These are phyloP conservation scores for Imleria badia DNA, from an alignment of 768 basidiomycete species.

Conservation along the genomic window DNA sequence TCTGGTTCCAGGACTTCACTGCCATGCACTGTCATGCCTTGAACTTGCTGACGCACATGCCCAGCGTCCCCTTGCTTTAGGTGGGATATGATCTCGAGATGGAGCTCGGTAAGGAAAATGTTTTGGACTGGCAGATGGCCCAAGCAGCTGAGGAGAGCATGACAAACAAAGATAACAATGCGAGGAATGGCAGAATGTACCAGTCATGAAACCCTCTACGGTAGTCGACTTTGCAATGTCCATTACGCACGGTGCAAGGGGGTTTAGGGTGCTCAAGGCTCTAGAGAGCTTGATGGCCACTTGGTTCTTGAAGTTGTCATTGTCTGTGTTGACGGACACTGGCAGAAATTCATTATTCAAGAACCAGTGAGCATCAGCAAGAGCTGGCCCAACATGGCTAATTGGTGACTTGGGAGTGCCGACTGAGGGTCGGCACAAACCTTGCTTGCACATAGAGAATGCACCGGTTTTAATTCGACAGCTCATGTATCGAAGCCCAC, in stretches of 20 bases:
- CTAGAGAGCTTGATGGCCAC: background rate
- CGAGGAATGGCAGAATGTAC: background rate
- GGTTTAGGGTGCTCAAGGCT: background rate
- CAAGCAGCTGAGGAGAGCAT: constrained; percentile 48
- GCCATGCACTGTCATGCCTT: constrained; percentile 78
- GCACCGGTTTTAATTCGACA: too few species aligned
- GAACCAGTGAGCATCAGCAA: too few species aligned
- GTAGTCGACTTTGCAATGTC: background rate
- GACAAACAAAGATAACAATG: background rate
- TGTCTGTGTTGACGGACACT: background rate
- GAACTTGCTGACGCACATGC: constrained; percentile 48
- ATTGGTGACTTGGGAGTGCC: too few species aligned
- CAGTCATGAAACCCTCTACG: background rate
- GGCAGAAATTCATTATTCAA: too few species aligned
- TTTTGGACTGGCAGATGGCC: constrained; percentile 63
- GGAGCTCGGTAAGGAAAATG: constrained; percentile 73
- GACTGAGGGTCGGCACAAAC: too few species aligned
- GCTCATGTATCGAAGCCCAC: too few species aligned
- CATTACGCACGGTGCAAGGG: background rate
- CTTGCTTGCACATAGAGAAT: too few species aligned
- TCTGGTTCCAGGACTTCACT: constrained; percentile 86
- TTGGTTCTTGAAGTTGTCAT: background rate
- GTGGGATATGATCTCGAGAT: constrained; percentile 76
- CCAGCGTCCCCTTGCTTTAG: constrained; percentile 55
- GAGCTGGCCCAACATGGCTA: too few species aligned